Evolutionary conservation across 139 green algal species (phyloP).

Genomic region (Closterium sp.): DNA sequence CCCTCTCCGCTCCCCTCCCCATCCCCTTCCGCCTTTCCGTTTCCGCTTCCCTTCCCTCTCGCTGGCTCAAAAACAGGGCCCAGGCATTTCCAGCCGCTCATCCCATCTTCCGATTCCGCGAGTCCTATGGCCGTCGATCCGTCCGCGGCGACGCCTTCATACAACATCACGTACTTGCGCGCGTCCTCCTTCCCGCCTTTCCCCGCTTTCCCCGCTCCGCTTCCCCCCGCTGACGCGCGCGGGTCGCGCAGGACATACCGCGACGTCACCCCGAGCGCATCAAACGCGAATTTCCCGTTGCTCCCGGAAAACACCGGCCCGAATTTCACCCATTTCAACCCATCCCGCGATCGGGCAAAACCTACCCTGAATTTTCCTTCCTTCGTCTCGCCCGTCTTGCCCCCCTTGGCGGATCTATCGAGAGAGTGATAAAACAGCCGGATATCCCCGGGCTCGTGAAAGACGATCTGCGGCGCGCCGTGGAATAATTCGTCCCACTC

Average conservation of each 20-base stretch:
- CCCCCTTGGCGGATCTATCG: neutral
- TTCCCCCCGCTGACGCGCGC: neutral
- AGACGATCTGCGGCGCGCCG: conserved; percentile 59
- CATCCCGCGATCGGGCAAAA: conserved; percentile 42
- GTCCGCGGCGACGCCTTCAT: conserved; percentile 22
- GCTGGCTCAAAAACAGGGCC: conserved; percentile 22
- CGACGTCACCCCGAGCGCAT: conserved; percentile 7
- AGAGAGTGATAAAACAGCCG: conserved; percentile 51
- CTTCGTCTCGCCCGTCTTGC: neutral
- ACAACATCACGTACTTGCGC: conserved; percentile 35
- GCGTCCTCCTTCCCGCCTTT: neutral
- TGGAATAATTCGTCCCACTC: conserved; percentile 87
- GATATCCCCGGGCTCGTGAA: conserved; percentile 37
- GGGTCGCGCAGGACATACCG: conserved; percentile 28
- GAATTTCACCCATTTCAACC: conserved; percentile 44
- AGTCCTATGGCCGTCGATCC: conserved; percentile 23
- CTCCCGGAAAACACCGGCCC: conserved; percentile 18
- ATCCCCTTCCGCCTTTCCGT: neutral
- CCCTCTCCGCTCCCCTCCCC: neutral
- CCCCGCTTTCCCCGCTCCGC: neutral
- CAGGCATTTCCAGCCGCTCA: conserved; percentile 26
- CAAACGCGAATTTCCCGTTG: conserved; percentile 11
- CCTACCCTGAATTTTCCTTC: conserved; percentile 32
- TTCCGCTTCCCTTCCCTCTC: too few relatives aligned
- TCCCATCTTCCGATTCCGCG: conserved; percentile 22